Conservation (phyloP, 2,329 filamentous ascomycete genomes). For the Cordyceps farinosa region DNA sequence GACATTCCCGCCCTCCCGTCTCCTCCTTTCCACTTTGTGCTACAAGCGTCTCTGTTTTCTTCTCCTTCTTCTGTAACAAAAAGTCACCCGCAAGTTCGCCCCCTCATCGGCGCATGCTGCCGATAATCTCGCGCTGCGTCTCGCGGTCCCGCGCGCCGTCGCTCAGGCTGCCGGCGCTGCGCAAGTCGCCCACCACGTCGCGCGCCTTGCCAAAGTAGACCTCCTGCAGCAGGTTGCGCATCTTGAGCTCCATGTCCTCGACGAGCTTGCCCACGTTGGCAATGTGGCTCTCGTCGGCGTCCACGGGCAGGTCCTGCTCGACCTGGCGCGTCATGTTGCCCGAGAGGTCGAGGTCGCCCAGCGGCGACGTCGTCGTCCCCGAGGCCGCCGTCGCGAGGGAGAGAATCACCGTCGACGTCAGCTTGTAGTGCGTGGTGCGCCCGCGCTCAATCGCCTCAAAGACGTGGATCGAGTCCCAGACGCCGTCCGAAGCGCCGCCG, state of each 20-base stretch:
- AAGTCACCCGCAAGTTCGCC: too few relatives aligned
- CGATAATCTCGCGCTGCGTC: conserved; percentile 84
- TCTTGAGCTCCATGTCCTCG: conserved; percentile 99
- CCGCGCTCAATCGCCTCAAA: conserved; percentile 94
- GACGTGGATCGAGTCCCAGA: conserved; percentile 98
- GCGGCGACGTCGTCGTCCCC: conserved; percentile 35
- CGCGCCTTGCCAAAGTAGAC: conserved; percentile 99
- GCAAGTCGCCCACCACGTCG: conserved; percentile 92
- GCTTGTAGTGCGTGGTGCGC: conserved; percentile 91
- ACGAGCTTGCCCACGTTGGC: conserved; percentile 91
- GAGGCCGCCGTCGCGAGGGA: conserved; percentile 63
- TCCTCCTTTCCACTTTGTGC: not conserved
- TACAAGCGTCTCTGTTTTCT: not conserved
- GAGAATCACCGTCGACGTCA: conserved; percentile 94
- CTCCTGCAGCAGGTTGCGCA: conserved; percentile 96
- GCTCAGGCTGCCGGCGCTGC: conserved; percentile 80
- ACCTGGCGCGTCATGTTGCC: conserved; percentile 98
- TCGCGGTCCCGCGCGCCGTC: conserved; percentile 80
- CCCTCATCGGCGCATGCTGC: conserved; percentile 49
- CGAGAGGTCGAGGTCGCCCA: conserved; percentile 86
- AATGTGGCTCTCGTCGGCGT: conserved; percentile 89
- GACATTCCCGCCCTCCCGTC: not conserved
- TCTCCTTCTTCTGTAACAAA: not conserved
- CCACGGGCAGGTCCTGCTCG: conserved; percentile 84
- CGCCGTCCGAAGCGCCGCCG: conserved; percentile 65